Conservation (phyloP, 345 rosid genomes). For the Conringia planisiliqua region DNA sequence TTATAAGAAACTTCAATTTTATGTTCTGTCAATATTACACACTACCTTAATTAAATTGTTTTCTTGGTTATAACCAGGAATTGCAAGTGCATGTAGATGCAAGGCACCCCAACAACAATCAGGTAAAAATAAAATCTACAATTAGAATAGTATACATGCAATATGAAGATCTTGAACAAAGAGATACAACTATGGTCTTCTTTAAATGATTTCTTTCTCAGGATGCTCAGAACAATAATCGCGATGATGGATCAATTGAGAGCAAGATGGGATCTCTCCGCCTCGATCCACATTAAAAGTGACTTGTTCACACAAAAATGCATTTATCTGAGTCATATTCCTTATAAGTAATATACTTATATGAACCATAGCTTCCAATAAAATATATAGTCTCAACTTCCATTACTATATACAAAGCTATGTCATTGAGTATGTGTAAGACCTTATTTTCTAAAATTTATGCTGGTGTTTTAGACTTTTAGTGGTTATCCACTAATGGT, state of each 20-base stretch:
- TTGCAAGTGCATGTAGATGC: neutral
- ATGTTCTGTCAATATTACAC: neutral
- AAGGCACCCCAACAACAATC: neutral
- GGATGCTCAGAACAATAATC: neutral
- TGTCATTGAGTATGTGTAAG: neutral
- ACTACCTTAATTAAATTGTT: neutral
- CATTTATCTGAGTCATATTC: neutral
- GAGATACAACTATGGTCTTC: neutral
- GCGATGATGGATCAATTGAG: neutral
- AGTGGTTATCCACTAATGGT: neutral
- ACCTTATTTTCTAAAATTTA: neutral
- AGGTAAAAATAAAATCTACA: neutral
- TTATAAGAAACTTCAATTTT: neutral
- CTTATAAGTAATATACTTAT: neutral
- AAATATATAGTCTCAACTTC: neutral
- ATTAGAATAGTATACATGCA: neutral
- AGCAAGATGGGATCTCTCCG: neutral
- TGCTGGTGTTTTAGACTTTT: neutral
- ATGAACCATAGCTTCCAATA: neutral
- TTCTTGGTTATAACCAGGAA: neutral
- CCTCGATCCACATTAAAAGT: slow-evolving; percentile 7
- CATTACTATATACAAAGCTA: neutral
- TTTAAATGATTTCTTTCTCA: neutral
- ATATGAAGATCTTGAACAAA: neutral
- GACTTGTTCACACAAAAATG: neutral